Conservation (phyloP, 257 asterid species). For the Fraxinus americana region DNA sequence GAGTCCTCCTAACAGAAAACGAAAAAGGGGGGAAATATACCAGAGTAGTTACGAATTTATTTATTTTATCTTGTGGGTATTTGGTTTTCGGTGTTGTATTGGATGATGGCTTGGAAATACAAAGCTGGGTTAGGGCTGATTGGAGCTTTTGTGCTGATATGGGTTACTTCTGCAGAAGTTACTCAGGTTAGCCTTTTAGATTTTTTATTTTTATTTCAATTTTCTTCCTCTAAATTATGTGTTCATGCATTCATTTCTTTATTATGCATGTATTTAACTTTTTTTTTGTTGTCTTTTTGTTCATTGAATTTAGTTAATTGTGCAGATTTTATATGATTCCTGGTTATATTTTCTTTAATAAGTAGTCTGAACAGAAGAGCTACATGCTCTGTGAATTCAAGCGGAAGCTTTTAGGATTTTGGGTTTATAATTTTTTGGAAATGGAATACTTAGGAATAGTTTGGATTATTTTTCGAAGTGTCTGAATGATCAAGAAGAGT, state of each 20-base stretch:
- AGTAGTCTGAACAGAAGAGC: neutral
- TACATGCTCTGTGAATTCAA: neutral
- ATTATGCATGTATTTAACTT: constrained; percentile 11
- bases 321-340: neutral
- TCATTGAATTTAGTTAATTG: constrained; percentile 3
- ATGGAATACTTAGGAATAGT: neutral
- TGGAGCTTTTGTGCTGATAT: constrained; percentile 74
- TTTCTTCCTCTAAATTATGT: too few relatives aligned
- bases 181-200: constrained; percentile 62
- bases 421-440: neutral
- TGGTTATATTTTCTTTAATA: too few relatives aligned
- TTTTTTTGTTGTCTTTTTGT: neutral
- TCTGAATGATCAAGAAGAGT: neutral
- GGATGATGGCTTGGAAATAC: constrained; percentile 70
- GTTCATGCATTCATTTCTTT: neutral
- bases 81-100: constrained; percentile 9
- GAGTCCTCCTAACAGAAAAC: constrained; percentile 7
- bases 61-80: constrained; percentile 9
- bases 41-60: neutral
- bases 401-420: neutral
- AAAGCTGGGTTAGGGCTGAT: constrained; percentile 69
- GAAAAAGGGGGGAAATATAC: neutral
- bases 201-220: neutral
- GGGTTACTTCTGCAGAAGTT: constrained; percentile 88
- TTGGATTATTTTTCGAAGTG: neutral